These are phyloP conservation scores for Eragrostis curvula DNA, from an alignment of 176 grass and related monocot species.

Conservation along the genomic window DNA sequence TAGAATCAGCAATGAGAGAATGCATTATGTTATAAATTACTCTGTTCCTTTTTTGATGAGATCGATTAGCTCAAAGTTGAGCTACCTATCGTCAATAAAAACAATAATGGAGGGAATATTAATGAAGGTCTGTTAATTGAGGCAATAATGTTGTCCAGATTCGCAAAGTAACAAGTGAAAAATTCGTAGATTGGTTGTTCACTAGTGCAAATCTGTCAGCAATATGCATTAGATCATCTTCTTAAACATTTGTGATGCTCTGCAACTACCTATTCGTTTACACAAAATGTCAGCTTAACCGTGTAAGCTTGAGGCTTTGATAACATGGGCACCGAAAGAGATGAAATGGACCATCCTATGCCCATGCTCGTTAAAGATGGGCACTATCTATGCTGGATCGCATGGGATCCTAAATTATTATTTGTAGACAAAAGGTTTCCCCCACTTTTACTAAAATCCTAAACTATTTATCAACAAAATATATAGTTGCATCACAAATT, in stretches of 20 bases:
- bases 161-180: not conserved
- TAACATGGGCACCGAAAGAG: not conserved
- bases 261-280: not conserved
- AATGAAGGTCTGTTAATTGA: not conserved
- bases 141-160: not conserved
- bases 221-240: constrained; percentile 12
- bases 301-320: constrained; percentile 18
- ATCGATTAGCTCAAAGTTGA: too few species aligned
- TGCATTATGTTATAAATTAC: not conserved
- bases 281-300: not conserved
- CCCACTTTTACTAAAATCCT: too few species aligned
- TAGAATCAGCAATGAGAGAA: constrained; percentile 23
- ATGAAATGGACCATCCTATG: constrained; percentile 27
- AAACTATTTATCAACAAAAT: constrained; percentile 18
- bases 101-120: not conserved
- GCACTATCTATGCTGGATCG: not conserved
- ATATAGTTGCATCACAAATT: not conserved
- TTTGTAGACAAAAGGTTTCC: too few species aligned
- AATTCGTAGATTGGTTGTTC: not conserved
- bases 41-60: too few species aligned
- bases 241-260: not conserved
- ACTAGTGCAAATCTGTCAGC: not conserved
- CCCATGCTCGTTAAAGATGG: constrained; percentile 25
- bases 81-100: too few species aligned
- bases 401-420: constrained; percentile 23